Conservation (phyloP, 1,139 yeast genomes). For the Pichia kudriavzevii region DNA sequence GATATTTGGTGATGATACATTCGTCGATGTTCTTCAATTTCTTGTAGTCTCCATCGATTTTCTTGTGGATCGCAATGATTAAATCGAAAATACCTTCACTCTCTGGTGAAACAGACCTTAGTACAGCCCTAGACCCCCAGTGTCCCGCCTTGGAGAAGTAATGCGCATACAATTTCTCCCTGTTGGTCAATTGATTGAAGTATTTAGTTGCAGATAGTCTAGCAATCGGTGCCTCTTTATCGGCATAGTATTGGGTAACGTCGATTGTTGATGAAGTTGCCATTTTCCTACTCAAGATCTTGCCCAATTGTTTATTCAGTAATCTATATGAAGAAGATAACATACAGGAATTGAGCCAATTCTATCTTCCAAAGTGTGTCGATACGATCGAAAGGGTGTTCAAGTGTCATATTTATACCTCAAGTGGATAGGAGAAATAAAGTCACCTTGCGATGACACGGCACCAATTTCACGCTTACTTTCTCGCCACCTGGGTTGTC, state of each 20-base stretch:
- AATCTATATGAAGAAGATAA: too few species aligned
- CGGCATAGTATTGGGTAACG: conserved; percentile 30
- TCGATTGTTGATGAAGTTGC: conserved; percentile 15
- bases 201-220: conserved; percentile 35
- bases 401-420: too few species aligned
- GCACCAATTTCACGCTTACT: too few species aligned
- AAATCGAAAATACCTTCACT: conserved; percentile 68
- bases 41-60: conserved; percentile 47
- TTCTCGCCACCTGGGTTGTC: too few species aligned
- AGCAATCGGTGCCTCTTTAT: conserved; percentile 42
- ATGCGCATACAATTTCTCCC: conserved; percentile 69
- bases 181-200: conserved; percentile 43
- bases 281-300: conserved; percentile 11
- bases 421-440: too few species aligned
- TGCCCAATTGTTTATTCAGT: not conserved
- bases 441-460: too few species aligned
- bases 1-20: conserved; percentile 38
- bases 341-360: too few species aligned
- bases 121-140: conserved; percentile 70
- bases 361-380: too few species aligned
- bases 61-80: conserved; percentile 48
- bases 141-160: conserved; percentile 76
- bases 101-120: conserved; percentile 80
- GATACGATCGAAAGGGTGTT: too few species aligned
- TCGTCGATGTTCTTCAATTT: conserved; percentile 27